Evolutionary conservation across 2,329 filamentous ascomycete species (phyloP).

Genomic region (Epichloe baconii): DNA sequence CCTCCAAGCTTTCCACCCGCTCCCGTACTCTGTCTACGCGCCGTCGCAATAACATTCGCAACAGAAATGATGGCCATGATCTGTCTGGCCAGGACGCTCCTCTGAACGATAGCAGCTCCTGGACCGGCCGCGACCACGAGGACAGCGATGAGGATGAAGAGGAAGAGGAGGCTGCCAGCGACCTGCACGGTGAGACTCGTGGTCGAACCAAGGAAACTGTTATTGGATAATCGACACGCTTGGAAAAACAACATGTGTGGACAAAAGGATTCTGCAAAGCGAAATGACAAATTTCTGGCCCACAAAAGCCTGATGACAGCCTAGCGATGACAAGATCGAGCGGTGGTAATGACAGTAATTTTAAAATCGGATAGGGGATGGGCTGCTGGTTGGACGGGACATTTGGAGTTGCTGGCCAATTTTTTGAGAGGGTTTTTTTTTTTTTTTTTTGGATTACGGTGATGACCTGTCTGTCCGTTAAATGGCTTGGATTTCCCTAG

Average conservation of each 20-base stretch:
- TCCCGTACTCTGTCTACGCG: slow-evolving; percentile 80
- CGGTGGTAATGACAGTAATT: slow-evolving; percentile 6
- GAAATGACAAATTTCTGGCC: background rate
- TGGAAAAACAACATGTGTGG: background rate
- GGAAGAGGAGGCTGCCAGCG: slow-evolving; percentile 42
- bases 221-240: slow-evolving; percentile 22
- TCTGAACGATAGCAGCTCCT: slow-evolving; percentile 66
- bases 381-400: slow-evolving; percentile 11
- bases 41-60: slow-evolving; percentile 57
- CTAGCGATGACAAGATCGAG: background rate
- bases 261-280: background rate
- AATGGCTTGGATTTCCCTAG: slow-evolving; percentile 12
- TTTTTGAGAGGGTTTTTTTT: background rate
- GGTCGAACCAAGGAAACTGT: slow-evolving; percentile 42
- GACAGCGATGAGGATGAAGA: slow-evolving; percentile 50
- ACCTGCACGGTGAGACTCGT: slow-evolving; percentile 42
- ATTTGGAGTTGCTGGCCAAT: slow-evolving; percentile 13
- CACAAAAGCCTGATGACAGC: background rate
- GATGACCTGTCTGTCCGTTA: background rate
- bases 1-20: slow-evolving; percentile 73
- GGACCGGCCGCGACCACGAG: slow-evolving; percentile 63
- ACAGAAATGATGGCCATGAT: slow-evolving; percentile 60
- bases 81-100: slow-evolving; percentile 72
- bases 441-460: background rate
- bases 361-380: background rate